phyloP scores from a whole-genome alignment of 2,329 filamentous ascomycete species.

The Botrytis byssoidea region DNA sequence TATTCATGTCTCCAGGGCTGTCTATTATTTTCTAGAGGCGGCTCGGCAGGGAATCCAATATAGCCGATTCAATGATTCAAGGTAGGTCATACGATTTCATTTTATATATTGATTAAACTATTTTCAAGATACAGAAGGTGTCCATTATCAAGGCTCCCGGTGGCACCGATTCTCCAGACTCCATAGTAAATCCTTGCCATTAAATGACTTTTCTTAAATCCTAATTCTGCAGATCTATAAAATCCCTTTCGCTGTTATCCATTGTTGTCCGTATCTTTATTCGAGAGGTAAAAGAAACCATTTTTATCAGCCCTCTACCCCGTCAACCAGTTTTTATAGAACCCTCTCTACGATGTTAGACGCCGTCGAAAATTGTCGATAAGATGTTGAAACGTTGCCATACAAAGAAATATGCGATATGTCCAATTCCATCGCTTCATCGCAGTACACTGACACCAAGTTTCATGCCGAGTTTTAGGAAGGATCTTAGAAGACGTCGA shows the following conservation, averaged over 20 bases:
- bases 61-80: neutral
- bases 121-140: neutral
- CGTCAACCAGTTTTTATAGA: neutral
- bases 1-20: too few relatives aligned
- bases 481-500: neutral
- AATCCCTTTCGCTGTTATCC: neutral
- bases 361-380: neutral
- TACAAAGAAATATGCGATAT: neutral
- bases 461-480: neutral
- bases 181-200: neutral
- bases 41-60: neutral
- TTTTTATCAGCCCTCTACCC: neutral
- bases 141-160: neutral
- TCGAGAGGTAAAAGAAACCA: neutral
- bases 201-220: neutral
- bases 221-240: neutral
- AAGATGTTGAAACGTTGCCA: neutral
- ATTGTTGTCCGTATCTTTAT: neutral
- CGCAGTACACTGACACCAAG: neutral
- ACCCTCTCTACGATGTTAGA: neutral
- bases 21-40: rapidly evolving
- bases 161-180: neutral
- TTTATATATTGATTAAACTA: neutral
- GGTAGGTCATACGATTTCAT: rapidly evolving
- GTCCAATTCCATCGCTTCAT: neutral